Evolutionary conservation across 352 stramenopile genomes (phyloP).

Genomic region (Pythium monospermum): DNA sequence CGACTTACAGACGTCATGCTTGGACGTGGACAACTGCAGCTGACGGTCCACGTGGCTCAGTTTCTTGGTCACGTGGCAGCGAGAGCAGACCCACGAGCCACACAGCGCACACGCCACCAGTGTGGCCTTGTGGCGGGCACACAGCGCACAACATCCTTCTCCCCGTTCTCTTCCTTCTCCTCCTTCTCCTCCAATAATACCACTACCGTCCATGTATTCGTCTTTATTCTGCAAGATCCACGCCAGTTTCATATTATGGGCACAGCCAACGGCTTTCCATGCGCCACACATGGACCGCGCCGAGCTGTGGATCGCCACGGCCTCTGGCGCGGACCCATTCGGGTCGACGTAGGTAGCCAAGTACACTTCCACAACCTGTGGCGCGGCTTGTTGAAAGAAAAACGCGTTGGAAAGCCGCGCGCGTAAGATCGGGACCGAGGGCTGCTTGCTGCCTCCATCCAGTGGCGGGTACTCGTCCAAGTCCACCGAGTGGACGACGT

Average conservation of each 20-base stretch:
- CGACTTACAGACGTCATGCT: neutral
- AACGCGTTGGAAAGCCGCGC: slow-evolving; percentile 28
- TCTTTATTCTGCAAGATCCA: slow-evolving; percentile 17
- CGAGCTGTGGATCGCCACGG: slow-evolving; percentile 20
- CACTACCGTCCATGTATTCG: neutral
- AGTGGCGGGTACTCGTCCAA: slow-evolving; percentile 22
- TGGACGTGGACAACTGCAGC: neutral
- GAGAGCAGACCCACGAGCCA: neutral
- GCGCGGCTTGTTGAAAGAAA: slow-evolving; percentile 29
- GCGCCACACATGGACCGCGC: slow-evolving; percentile 24
- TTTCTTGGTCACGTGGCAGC: neutral
- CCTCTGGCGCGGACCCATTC: slow-evolving; percentile 16
- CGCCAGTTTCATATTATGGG: slow-evolving; percentile 32
- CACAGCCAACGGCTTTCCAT: slow-evolving; percentile 27
- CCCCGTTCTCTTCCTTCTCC: too few species aligned
- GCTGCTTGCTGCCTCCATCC: too few species aligned
- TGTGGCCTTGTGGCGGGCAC: neutral
- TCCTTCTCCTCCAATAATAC: too few species aligned
- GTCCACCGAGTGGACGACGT: slow-evolving; percentile 38
- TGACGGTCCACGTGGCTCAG: neutral
- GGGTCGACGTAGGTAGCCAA: slow-evolving; percentile 27
- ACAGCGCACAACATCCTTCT: neutral
- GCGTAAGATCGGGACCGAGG: slow-evolving; percentile 19
- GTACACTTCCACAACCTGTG: slow-evolving; percentile 34
- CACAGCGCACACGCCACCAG: neutral